Evolutionary conservation across 768 basidiomycete genomes (phyloP).

Genomic region (Infundibulicybe gibba): DNA sequence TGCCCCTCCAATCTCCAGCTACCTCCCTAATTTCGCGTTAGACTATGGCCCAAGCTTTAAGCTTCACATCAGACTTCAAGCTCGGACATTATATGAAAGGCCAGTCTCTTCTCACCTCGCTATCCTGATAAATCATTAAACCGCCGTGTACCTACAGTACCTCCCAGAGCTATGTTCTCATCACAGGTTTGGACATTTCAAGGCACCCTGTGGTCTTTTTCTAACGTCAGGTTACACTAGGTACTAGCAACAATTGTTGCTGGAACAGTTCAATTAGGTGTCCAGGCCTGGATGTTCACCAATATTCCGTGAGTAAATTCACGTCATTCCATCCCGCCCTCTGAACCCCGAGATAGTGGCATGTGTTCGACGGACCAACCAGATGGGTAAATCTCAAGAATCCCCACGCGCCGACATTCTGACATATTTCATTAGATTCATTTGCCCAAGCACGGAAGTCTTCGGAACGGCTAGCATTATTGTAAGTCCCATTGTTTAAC

Average conservation of each 20-base stretch:
- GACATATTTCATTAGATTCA: slow-evolving; percentile 28
- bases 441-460: slow-evolving; percentile 50
- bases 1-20: not conserved
- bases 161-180: slow-evolving; percentile 49
- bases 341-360: slow-evolving; percentile 21
- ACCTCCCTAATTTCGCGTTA: not conserved
- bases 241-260: slow-evolving; percentile 54
- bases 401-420: not conserved
- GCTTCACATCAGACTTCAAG: slow-evolving; percentile 62
- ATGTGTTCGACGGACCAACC: slow-evolving; percentile 44
- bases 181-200: not conserved
- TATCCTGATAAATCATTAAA: slow-evolving; percentile 6
- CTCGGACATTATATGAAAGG: slow-evolving; percentile 17
- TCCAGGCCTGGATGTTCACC: slow-evolving; percentile 64
- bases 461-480: slow-evolving; percentile 55
- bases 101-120: not conserved
- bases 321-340: slow-evolving; percentile 2
- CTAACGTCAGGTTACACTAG: slow-evolving; percentile 23
- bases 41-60: slow-evolving; percentile 56
- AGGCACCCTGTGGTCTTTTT: not conserved
- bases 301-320: slow-evolving; percentile 32
- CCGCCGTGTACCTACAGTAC: slow-evolving; percentile 37
- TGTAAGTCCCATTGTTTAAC: slow-evolving; percentile 28
- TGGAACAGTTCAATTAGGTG: slow-evolving; percentile 63
- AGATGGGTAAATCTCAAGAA: slow-evolving; percentile 28